Base-by-base conservation (phyloP, 2,329 filamentous ascomycete species). In the Esteya vermicola region DNA sequence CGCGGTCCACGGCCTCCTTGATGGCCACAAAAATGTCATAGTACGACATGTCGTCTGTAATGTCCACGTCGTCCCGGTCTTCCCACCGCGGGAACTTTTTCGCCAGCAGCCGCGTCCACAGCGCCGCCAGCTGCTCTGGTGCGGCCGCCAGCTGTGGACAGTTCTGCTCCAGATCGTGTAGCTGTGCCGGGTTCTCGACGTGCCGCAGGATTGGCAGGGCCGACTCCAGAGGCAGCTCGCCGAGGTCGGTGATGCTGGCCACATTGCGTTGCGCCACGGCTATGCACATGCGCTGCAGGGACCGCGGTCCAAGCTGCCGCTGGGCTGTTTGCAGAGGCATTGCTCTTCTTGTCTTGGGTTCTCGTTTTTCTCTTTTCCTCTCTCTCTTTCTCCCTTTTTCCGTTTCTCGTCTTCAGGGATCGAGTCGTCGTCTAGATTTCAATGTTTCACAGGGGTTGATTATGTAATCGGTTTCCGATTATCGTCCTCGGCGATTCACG, bases 81-180 rank as follows among this genome's bases (percentile, higher is more conserved):
- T 77, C 65, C 57, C 76, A 79, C 41, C 73, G 62, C 2, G 77
- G 76, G 45, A 94, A 83, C 51, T 94, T 78, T 36, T 77, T 74
- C 38, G 74, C 71, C 57, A 96, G 91, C 52, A 95, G 72, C 22
- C 73, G 70, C 32, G 75, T 60, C 89, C 89, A 95, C 45, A 89
- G 64, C 50, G 86, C 81, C 18, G 64, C 69, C 30, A 78, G 78
- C 41, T 81, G 67, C 28, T 75, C 75, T 45, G 72, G 67, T 40
- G 81, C 67, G 32, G 76, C 75, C 44, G 72, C 66, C 38, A 95
- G 69, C 47, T 93, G 84, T 0, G 85, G 83, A 6, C 79, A 88
- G 52, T 78, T 76, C 38, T 69, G 45, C 60, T 95, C 88, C 43
- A 95, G 70, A 42, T 68, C 54, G 51, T 75, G 78, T 25, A 96